Evolutionary conservation across 371 early-diverging fungal genomes (phyloP), one percentile per base, ranked within the genome.

Genomic region (Basidiobolus meristosporus): DNA sequence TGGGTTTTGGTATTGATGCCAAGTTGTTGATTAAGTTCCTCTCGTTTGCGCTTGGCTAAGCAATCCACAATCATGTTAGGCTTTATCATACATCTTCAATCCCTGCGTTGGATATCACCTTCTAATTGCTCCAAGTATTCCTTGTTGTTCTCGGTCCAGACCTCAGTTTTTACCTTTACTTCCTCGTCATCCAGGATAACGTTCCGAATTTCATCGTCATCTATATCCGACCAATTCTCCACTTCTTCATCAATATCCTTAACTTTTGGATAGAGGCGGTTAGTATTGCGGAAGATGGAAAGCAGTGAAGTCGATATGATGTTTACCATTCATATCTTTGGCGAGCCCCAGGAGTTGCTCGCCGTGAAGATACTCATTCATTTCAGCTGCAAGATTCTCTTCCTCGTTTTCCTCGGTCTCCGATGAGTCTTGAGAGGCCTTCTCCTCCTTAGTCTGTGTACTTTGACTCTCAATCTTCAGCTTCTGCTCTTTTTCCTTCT

Each of bases 111-210:
- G 15, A 36, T 18, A 16, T 36, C 63, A 31, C 70, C 65, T 38
- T 70, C 75, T 47, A 80, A 74, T 43, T 77, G 79, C 36, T 66
- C 67, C n/a, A 87, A 53, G 54, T 77, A 91, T 22, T 88, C 89
- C 45, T 73, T 70, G 60, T 93, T 88, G 30, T 75, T 70, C 26
- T 69, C 73, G 47, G 68, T 78, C 95, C 95, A 93, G 15, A 89
- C 60, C 41, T 59, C 61, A 0, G 77, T 77, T 52, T 90, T 90
- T 22, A 73, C 45, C 29, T 61, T 65, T 5, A 82, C 71, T 51
- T 93, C 91, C 1, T 73, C 74, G 1, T 72, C 68, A 3, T 63
- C 70, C 26, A 90, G 51, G 7, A 87, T 58, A 42, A 73, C 63
- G 20, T 61, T 63, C 10, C 65, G 65, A 31, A 87, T 66, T 54